A percentile compares a stretch with the other conserved stretches of the same genome.
Evolutionary conservation across 345 rosid species (phyloP).

Genomic region (sweet orange (Citrus sinensis)): DNA sequence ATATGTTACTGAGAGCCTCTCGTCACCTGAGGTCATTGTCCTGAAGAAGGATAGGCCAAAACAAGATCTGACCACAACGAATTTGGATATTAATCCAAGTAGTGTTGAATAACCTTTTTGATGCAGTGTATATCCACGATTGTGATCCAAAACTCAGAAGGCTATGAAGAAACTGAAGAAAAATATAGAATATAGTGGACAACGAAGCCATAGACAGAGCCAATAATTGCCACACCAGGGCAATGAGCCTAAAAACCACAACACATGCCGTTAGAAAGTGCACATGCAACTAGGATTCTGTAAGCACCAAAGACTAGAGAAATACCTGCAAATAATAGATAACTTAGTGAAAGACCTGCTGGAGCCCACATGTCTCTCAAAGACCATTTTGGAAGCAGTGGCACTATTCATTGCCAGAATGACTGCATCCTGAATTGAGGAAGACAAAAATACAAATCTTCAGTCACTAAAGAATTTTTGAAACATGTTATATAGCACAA

Average conservation of each 20-base stretch:
- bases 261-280: constrained; percentile 23
- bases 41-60: constrained; percentile 76
- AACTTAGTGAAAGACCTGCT: constrained; percentile 25
- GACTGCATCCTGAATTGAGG: constrained; percentile 54
- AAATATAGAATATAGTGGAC: constrained; percentile 59
- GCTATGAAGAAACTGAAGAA: constrained; percentile 40
- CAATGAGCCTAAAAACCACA: constrained; percentile 51
- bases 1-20: background rate
- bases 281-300: background rate
- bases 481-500: background rate
- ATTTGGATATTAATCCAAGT: constrained; percentile 51
- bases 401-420: constrained; percentile 72
- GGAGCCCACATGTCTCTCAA: constrained; percentile 33
- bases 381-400: constrained; percentile 41
- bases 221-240: constrained; percentile 44
- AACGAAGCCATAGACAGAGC: constrained; percentile 55
- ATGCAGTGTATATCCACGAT: constrained; percentile 31
- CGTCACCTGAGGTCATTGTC: constrained; percentile 60
- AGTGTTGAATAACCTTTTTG: constrained; percentile 42
- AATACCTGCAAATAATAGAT: constrained; percentile 42
- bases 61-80: constrained; percentile 64
- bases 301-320: constrained; percentile 11
- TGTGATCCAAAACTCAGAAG: constrained; percentile 35
- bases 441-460: background rate
- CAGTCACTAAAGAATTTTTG: background rate